These are phyloP conservation scores for Polyrhizophydium stewartii DNA, from an alignment of 371 early-diverging fungal species.

Conservation along the genomic window DNA sequence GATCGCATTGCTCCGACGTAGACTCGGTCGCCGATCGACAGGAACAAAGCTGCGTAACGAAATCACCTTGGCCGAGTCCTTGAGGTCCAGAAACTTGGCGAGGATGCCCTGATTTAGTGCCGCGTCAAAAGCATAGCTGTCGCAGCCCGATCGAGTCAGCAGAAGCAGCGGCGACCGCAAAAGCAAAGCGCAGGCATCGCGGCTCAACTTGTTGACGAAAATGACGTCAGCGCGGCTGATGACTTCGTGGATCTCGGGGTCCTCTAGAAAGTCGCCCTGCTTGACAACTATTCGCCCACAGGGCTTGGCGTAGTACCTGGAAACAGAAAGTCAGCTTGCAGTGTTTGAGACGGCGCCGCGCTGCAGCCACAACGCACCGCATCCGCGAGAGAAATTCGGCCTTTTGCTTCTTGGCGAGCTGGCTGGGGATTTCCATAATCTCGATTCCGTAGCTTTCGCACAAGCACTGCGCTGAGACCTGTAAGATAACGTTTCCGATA, in stretches of 20 bases:
- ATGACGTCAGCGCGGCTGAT: slow-evolving; percentile 75
- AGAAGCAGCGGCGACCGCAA: background rate
- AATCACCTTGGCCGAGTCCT: slow-evolving; percentile 72
- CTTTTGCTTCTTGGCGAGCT: slow-evolving; percentile 71
- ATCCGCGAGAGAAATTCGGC: slow-evolving; percentile 81
- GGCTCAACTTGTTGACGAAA: slow-evolving; percentile 73
- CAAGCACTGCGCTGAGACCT: slow-evolving; percentile 85
- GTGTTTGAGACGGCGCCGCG: background rate
- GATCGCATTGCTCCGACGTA: slow-evolving; percentile 71
- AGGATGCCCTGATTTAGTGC: slow-evolving; percentile 76
- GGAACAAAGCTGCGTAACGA: slow-evolving; percentile 62
- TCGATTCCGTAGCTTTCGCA: slow-evolving; percentile 88
- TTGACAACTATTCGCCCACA: slow-evolving; percentile 30
- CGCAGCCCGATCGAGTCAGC: background rate
- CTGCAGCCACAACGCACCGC: slow-evolving; percentile 77
- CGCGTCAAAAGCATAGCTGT: slow-evolving; percentile 79
- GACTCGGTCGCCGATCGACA: slow-evolving; percentile 70
- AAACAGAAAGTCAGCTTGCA: slow-evolving; percentile 16
- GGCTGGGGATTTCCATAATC: slow-evolving; percentile 83
- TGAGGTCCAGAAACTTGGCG: slow-evolving; percentile 82
- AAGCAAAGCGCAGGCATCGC: background rate
- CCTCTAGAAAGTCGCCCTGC: slow-evolving; percentile 58
- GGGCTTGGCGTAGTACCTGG: slow-evolving; percentile 57
- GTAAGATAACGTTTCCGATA: slow-evolving; percentile 94
- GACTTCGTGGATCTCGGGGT: slow-evolving; percentile 23